phyloP scores from a whole-genome alignment of 176 grass and related monocot species.

The Poa pratensis region DNA sequence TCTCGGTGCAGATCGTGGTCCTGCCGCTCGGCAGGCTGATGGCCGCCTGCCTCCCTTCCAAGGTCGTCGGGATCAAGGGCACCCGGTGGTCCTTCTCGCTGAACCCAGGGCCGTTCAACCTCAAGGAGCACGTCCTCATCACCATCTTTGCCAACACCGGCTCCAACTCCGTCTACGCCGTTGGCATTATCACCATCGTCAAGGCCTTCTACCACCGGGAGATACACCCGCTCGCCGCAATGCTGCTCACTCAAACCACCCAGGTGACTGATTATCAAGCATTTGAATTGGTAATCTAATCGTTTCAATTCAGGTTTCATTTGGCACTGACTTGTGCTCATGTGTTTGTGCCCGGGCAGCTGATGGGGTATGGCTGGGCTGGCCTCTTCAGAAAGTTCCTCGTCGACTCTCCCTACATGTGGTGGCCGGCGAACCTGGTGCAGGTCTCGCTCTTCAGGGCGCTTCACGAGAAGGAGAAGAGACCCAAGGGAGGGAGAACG shows the following conservation, averaged over 20 bases:
- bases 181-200: slow-evolving; percentile 81
- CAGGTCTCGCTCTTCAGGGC: slow-evolving; percentile 90
- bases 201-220: slow-evolving; percentile 76
- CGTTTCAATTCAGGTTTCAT: slow-evolving; percentile 19
- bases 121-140: slow-evolving; percentile 92
- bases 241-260: slow-evolving; percentile 75
- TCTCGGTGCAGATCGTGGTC: slow-evolving; percentile 73
- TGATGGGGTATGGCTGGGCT: slow-evolving; percentile 89
- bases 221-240: slow-evolving; percentile 65
- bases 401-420: slow-evolving; percentile 93
- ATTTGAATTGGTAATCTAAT: neutral
- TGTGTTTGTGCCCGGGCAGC: slow-evolving; percentile 34
- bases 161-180: slow-evolving; percentile 73
- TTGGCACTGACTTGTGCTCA: slow-evolving; percentile 22
- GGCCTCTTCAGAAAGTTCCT: slow-evolving; percentile 76
- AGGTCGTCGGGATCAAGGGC: slow-evolving; percentile 35
- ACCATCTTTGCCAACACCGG: slow-evolving; percentile 79
- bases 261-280: slow-evolving; percentile 50
- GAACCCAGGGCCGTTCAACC: slow-evolving; percentile 84
- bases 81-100: slow-evolving; percentile 70
- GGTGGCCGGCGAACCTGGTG: slow-evolving; percentile 83
- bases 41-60: slow-evolving; percentile 63
- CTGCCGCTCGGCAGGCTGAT: slow-evolving; percentile 73
- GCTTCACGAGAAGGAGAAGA: slow-evolving; percentile 77
- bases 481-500: slow-evolving; percentile 55